Percentiles rank a stretch among this genome's conserved stretches.
Evolutionary conservation across 1,139 yeast species (phyloP).

Genomic region (Meyerozyma elateridarum): DNA sequence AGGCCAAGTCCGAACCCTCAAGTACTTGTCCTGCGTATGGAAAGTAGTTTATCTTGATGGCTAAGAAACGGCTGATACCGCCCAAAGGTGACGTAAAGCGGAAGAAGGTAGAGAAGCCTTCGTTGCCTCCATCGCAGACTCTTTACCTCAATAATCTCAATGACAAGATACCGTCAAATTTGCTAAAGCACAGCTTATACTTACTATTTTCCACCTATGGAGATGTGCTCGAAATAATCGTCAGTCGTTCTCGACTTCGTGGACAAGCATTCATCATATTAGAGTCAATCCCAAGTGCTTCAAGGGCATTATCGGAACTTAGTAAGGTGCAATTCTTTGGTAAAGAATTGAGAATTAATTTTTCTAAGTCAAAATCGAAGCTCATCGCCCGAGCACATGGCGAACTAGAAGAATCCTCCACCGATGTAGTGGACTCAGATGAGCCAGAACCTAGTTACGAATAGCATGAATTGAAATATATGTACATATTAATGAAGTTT

Average conservation of each 20-base stretch:
- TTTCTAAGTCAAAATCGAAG: constrained; percentile 38
- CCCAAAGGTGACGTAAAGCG: too few species aligned
- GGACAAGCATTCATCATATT: constrained; percentile 78
- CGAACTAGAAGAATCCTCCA: not conserved
- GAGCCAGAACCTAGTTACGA: constrained; percentile 3
- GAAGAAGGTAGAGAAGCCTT: too few species aligned
- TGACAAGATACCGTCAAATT: constrained; percentile 48
- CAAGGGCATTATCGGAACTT: constrained; percentile 45
- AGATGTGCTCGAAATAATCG: constrained; percentile 54
- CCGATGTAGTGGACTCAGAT: not conserved
- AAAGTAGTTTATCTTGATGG: too few species aligned
- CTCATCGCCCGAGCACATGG: constrained; percentile 10
- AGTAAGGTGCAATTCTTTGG: constrained; percentile 53
- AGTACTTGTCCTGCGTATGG: too few species aligned
- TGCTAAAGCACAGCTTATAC: constrained; percentile 53
- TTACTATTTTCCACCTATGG: constrained; percentile 65
- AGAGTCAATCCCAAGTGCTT: constrained; percentile 46
- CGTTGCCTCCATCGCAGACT: constrained; percentile 35
- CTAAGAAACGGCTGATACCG: too few species aligned
- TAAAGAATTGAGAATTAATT: constrained; percentile 47
- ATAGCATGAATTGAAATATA: not conserved
- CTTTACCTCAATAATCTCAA: constrained; percentile 63
- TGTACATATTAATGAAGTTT: constrained; percentile 6
- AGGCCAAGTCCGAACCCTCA: too few species aligned
- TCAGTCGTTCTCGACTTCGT: constrained; percentile 45